phyloP scores from a whole-genome alignment of 345 rosid species.

The Pugionium dolabratum region DNA sequence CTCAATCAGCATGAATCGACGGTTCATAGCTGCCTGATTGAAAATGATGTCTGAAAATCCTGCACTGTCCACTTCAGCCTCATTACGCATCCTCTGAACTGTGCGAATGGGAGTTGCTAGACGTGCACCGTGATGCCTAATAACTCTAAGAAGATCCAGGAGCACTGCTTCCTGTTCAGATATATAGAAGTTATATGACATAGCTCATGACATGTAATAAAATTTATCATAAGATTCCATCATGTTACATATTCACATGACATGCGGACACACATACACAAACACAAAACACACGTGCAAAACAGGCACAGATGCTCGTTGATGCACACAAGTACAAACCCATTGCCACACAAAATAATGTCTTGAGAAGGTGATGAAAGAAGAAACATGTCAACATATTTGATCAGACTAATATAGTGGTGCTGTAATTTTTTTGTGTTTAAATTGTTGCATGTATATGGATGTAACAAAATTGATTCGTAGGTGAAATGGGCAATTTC shows the following conservation, averaged over 20 bases:
- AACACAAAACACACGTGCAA: slow-evolving; percentile 10
- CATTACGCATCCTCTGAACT: slow-evolving; percentile 69
- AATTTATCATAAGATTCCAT: slow-evolving; percentile 19
- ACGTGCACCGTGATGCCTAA: slow-evolving; percentile 81
- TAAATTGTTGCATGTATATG: no score
- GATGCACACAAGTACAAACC: neutral
- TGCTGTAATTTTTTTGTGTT: no score
- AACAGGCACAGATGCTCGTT: neutral
- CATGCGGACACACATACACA: neutral
- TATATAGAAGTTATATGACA: slow-evolving; percentile 4
- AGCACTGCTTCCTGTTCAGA: slow-evolving; percentile 81
- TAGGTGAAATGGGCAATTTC: neutral
- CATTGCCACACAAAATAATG: neutral
- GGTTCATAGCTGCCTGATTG: slow-evolving; percentile 54
- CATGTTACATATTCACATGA: neutral
- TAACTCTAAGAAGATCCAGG: slow-evolving; percentile 87
- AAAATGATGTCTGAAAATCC: slow-evolving; percentile 64
- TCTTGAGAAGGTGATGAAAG: neutral
- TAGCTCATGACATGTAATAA: slow-evolving; percentile 16
- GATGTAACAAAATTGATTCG: neutral
- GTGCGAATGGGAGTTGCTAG: slow-evolving; percentile 96
- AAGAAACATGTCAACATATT: slow-evolving; percentile 3
- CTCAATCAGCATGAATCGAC: slow-evolving; percentile 67
- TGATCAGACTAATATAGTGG: slow-evolving; percentile 3
- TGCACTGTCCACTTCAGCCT: slow-evolving; percentile 66